Percentiles rank a stretch among this genome's conserved stretches.
phyloP scores from a whole-genome alignment of 2,329 filamentous ascomycete species.

The Xylaria sp. region DNA sequence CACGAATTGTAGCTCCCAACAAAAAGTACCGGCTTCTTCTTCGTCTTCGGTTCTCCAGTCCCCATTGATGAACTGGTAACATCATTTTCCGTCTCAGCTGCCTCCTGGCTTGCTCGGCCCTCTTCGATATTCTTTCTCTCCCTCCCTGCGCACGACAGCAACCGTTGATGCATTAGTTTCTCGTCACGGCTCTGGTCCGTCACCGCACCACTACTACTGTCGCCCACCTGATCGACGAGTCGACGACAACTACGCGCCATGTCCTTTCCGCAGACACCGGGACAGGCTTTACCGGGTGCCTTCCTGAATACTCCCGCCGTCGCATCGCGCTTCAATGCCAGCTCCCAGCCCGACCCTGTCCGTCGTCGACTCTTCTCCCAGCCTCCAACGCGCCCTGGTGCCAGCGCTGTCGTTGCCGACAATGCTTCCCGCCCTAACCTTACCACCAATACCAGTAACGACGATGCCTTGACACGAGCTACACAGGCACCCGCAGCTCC shows the following conservation, averaged over 20 bases:
- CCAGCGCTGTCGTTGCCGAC: neutral
- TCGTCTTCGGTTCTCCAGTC: constrained; percentile 12
- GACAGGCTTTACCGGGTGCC: constrained; percentile 78
- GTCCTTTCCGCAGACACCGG: constrained; percentile 70
- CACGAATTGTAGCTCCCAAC: neutral
- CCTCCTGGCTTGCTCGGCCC: constrained; percentile 43
- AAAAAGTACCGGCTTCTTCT: constrained; percentile 14
- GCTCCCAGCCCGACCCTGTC: constrained; percentile 57
- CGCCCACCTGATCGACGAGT: constrained; percentile 17
- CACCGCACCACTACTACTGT: constrained; percentile 6
- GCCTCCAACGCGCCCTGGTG: constrained; percentile 29
- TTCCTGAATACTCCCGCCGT: constrained; percentile 80
- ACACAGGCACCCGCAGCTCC: constrained; percentile 52
- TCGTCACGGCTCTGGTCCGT: neutral
- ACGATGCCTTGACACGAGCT: constrained; percentile 44
- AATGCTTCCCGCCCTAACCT: constrained; percentile 14
- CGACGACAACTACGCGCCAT: constrained; percentile 51
- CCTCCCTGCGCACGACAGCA: neutral
- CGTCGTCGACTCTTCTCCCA: constrained; percentile 63
- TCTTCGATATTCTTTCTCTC: constrained; percentile 28
- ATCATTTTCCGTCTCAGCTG: constrained; percentile 42
- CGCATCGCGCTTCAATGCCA: constrained; percentile 59
- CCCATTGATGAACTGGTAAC: constrained; percentile 49
- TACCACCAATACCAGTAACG: constrained; percentile 27
- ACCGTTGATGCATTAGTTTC: constrained; percentile 26